Base-by-base conservation (phyloP, 371 early-diverging fungal species). In the Blakeslea trispora region DNA sequence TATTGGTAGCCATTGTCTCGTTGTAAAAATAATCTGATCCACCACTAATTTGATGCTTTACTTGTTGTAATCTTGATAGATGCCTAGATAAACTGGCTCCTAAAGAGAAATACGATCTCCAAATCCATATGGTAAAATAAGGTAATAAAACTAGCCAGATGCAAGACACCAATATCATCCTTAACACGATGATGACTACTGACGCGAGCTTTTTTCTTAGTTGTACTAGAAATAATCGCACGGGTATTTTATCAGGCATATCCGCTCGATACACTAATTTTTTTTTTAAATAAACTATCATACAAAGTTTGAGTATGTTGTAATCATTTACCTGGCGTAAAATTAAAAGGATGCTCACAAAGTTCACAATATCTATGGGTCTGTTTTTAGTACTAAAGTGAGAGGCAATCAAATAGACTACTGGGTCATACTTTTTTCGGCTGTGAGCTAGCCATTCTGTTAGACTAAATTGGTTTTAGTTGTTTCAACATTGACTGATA, bases 361-460 rank as follows among this genome's bases (percentile, higher is more conserved):
- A 97, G 82, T 65, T 96, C 97, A 72, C 97, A 96, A 63, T 88
- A 81, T 65, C 87, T 87, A 59, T n/a, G n/a, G n/a, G n/a, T n/a
- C n/a, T n/a, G n/a, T n/a, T n/a, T n/a, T n/a, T n/a, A n/a, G n/a
- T n/a, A n/a, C n/a, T n/a, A n/a, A n/a, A n/a, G n/a, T n/a, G n/a
- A n/a, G n/a, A n/a, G n/a, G n/a, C n/a, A n/a, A 15, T 19, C 50
- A 5, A 19, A 9, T 23, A 17, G 13, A 22, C 22, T 46, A 22
- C 24, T 31, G 23, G 17, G 11, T 47, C 11, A 3, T 80, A 80
- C 85, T 79, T 81, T 75, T 93, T 95, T 67, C 84, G 79, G 63
- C 91, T 89, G 61, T 93, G 94, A 11, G 83, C 75, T 13, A 96
- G 69, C 96, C 97, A 96, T 73, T 94, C 88, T 41, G 84, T 84